Evolutionary conservation across 306 rosid species (phyloP).

Genomic region (Gynostemma pentaphyllum): DNA sequence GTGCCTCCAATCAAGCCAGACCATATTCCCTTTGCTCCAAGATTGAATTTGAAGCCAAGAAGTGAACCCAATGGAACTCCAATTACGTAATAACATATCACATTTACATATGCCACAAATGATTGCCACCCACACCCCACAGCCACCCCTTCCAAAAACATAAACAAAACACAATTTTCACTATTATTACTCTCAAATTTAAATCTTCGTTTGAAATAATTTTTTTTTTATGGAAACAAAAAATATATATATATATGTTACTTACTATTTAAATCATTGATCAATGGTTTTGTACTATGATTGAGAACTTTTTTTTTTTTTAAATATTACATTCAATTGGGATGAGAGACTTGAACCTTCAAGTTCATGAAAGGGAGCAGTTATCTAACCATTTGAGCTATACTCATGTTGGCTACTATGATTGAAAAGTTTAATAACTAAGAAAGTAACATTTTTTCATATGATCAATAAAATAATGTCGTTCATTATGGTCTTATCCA

Average conservation of each 20-base stretch:
- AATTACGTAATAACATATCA: constrained; percentile 47
- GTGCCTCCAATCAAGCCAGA: constrained; percentile 44
- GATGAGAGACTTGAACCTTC: too few species aligned
- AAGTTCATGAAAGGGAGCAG: too few species aligned
- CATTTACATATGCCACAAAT: constrained; percentile 56
- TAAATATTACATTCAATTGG: too few species aligned
- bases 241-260: background rate
- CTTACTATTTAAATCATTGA: too few species aligned
- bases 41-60: constrained; percentile 45
- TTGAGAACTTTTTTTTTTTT: too few species aligned
- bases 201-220: background rate
- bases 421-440: too few species aligned
- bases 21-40: constrained; percentile 65
- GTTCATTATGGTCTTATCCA: too few species aligned
- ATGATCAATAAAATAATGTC: too few species aligned
- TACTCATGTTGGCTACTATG: too few species aligned
- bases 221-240: too few species aligned
- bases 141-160: constrained; percentile 46
- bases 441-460: too few species aligned
- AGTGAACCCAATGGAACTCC: constrained; percentile 56
- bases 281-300: background rate
- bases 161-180: background rate
- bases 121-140: constrained; percentile 88
- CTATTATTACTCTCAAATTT: background rate
- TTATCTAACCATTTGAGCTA: too few species aligned